phyloP scores from a whole-genome alignment of 805 yeast species.

The Pichia sporocuriosa region DNA sequence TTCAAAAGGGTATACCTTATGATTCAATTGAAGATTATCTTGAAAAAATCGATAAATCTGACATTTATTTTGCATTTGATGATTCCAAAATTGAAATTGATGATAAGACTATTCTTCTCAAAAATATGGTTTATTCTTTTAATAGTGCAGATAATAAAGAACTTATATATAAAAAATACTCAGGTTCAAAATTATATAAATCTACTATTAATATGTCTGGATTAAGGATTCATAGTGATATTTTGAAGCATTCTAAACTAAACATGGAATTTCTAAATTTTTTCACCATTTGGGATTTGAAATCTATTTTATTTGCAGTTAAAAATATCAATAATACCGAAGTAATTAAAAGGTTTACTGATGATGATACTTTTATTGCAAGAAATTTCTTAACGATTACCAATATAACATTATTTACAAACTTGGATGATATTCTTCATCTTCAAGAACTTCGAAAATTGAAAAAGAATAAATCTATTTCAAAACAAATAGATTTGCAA shows the following conservation, averaged over 20 bases:
- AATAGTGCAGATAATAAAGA: conserved; percentile 9
- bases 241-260: conserved; percentile 3
- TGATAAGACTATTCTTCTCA: conserved; percentile 2
- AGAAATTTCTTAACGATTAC: conserved; percentile 20
- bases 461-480: background rate
- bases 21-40: conserved; percentile 4
- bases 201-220: conserved; percentile 12
- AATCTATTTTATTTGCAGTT: conserved; percentile 6
- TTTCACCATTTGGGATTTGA: conserved; percentile 12
- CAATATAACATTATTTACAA: conserved; percentile 13
- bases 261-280: conserved; percentile 15
- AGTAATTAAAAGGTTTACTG: conserved; percentile 9
- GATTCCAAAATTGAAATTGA: conserved; percentile 1
- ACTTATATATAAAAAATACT: conserved; percentile 2
- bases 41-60: conserved; percentile 4
- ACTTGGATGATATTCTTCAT: conserved; percentile 14
- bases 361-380: conserved; percentile 17
- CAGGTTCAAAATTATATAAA: conserved; percentile 8
- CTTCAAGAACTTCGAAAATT: background rate
- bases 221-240: conserved; percentile 1
- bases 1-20: background rate
- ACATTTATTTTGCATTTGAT: conserved; percentile 14
- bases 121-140: conserved; percentile 11
- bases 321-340: conserved; percentile 11
- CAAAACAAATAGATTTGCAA: background rate